Percentiles rank a stretch among this genome's conserved stretches.
Evolutionary conservation across 768 basidiomycete genomes (phyloP).

Genomic region (Terana coerulea): DNA sequence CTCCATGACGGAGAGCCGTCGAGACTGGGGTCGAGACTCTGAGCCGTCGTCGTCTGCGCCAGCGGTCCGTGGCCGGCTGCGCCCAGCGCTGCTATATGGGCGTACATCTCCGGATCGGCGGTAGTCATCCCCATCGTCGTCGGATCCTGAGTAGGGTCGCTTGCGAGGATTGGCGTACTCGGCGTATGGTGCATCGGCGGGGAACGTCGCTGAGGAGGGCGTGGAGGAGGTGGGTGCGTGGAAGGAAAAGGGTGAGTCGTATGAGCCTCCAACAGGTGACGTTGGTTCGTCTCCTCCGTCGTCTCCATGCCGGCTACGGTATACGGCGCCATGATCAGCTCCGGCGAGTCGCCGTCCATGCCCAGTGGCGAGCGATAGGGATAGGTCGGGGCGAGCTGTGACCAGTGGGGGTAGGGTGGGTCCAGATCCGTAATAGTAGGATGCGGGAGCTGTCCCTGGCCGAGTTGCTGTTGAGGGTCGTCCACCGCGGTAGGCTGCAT

Average conservation of each 20-base stretch:
- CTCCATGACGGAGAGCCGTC: conserved; percentile 81
- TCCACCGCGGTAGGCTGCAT: conserved; percentile 39
- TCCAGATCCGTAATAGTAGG: conserved; percentile 41
- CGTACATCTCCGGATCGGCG: conserved; percentile 22
- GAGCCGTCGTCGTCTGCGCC: conserved; percentile 61
- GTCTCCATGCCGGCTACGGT: conserved; percentile 27
- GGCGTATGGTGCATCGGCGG: conserved; percentile 22
- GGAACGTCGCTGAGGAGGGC: conserved; percentile 24
- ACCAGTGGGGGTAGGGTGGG: conserved; percentile 16
- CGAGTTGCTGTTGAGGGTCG: conserved; percentile 58
- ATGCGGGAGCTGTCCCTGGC: conserved; percentile 69
- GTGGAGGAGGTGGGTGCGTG: conserved; percentile 52
- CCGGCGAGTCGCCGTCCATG: conserved; percentile 28
- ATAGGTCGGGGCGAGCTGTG: conserved; percentile 39
- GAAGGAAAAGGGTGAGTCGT: conserved; percentile 79
- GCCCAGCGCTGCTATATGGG: conserved; percentile 28
- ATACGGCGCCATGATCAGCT: conserved; percentile 22
- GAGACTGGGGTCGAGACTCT: conserved; percentile 75
- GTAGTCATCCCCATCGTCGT: conserved; percentile 32
- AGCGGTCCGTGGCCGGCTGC: conserved; percentile 15
- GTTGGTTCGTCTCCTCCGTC: conserved; percentile 27
- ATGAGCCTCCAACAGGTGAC: conserved; percentile 25
- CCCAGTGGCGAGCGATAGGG: conserved; percentile 31
- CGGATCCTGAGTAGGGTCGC: conserved; percentile 58
- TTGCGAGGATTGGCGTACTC: conserved; percentile 49